Evolutionary conservation across 208 protist genomes (phyloP), one percentile per base, ranked within the genome.

Genomic region (Phytomonas francai): DNA sequence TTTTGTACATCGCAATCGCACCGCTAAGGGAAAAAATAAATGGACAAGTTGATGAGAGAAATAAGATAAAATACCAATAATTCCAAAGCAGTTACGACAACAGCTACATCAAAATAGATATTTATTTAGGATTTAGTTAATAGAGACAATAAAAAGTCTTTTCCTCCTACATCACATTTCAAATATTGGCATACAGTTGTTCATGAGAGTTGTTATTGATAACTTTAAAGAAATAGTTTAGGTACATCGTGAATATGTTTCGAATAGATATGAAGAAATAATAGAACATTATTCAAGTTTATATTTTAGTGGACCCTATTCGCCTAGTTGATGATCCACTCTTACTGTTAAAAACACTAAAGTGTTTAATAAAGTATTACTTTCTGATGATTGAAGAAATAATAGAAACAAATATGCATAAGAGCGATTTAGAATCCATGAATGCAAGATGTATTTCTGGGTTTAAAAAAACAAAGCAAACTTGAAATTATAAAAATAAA

Each of bases 341-440:
- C 14, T 49, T 49, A 19, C 14, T 49, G 16, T 49, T 49, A 49
- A 6, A 12, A 49, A 22, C 12, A 19, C 39, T 49, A 49, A 49
- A 49, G 14, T 49, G 39, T 19, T 49, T 19, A 49, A 19, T 12
- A 49, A 39, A 22, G 39, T 61, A 61, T 61, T 8, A 19, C 14
- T 61, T 34, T 61, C 31, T 28, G 16, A 19, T 49, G 39, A 12
- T 22, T 22, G 12, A 22, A 19, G 6, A 49, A 49, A 49, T 14
- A 56, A 14, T 63, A 30, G 29, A 59, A 68, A 63, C 11, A 56
- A 59, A 64, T 69, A 71, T 30, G 66, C 66, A 67, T 64, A 69
- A 75, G 66, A 77, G 32, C 0, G 19, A 7, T 31, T 62, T 62
- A 19, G 45, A 54, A 39, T 51, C 33, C 31, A 27, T 39, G 2